phyloP scores from a whole-genome alignment of 2,329 filamentous ascomycete genomes.

The Trichophyton simii region DNA sequence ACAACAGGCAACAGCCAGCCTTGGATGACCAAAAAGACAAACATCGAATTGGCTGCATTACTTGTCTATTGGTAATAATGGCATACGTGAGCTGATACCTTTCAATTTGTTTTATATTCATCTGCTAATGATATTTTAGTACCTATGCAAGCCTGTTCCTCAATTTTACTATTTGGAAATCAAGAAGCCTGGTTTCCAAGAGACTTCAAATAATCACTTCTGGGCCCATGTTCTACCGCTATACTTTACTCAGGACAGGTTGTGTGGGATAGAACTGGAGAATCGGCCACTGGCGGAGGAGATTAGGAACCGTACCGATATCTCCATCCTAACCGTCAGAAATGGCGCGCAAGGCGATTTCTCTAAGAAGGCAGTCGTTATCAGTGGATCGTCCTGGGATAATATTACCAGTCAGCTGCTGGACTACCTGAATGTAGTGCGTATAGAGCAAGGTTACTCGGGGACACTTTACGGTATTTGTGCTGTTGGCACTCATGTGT shows the following conservation, averaged over 20 bases:
- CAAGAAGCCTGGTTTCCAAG: neutral
- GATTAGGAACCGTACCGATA: neutral
- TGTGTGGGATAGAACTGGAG: slow-evolving; percentile 4
- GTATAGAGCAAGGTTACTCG: neutral
- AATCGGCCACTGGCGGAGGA: slow-evolving; percentile 2
- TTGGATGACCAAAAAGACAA: too few species aligned
- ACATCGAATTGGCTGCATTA: too few species aligned
- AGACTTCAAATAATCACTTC: slow-evolving; percentile 2
- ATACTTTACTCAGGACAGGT: slow-evolving; percentile 8
- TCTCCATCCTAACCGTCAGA: neutral
- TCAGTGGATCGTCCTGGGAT: neutral
- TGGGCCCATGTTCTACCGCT: slow-evolving; percentile 5
- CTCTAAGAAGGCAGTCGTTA: slow-evolving; percentile 3
- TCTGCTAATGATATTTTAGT: neutral
- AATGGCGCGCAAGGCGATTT: neutral
- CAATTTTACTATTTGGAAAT: slow-evolving; percentile 6
- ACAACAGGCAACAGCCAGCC: too few species aligned
- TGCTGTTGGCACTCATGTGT: slow-evolving; percentile 3
- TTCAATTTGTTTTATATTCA: neutral
- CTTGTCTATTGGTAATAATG: neutral
- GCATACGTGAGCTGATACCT: neutral
- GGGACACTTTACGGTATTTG: neutral
- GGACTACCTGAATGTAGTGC: slow-evolving; percentile 5
- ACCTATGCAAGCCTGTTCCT: neutral
- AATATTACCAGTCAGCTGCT: neutral